phyloP scores from a whole-genome alignment of 176 grass and related monocot genomes.

The Oryza meridionalis region DNA sequence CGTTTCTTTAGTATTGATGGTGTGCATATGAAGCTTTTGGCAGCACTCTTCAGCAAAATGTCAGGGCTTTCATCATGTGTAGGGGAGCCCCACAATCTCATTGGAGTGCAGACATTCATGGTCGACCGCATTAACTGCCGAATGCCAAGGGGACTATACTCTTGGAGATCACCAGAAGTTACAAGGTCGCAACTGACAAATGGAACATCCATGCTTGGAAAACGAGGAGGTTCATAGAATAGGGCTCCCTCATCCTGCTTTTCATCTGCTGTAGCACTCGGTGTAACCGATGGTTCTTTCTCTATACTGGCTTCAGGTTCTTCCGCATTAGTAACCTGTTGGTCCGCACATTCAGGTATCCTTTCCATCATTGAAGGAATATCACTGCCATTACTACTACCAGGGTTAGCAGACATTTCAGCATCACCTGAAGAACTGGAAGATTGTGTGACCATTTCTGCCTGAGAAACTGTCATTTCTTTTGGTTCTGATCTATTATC shows the following conservation, averaged over 20 bases:
- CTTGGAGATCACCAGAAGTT: slow-evolving; percentile 76
- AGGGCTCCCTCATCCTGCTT: slow-evolving; percentile 51
- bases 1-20: slow-evolving; percentile 96
- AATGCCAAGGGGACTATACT: slow-evolving; percentile 94
- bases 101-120: slow-evolving; percentile 63
- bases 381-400: slow-evolving; percentile 21
- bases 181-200: slow-evolving; percentile 96
- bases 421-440: slow-evolving; percentile 31
- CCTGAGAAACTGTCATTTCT: slow-evolving; percentile 35
- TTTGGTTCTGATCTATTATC: slow-evolving; percentile 31
- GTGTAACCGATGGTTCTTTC: neutral
- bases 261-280: slow-evolving; percentile 16
- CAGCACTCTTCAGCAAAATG: slow-evolving; percentile 68
- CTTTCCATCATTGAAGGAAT: slow-evolving; percentile 23
- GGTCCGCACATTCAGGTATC: slow-evolving; percentile 10
- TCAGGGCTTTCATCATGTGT: slow-evolving; percentile 64
- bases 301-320: slow-evolving; percentile 34
- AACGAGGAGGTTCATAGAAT: slow-evolving; percentile 86
- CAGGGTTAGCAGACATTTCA: slow-evolving; percentile 36
- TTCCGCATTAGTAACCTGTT: slow-evolving; percentile 42
- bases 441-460: slow-evolving; percentile 42
- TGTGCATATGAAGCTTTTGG: slow-evolving; percentile 72
- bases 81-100: slow-evolving; percentile 72
- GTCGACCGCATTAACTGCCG: slow-evolving; percentile 83
- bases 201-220: slow-evolving; percentile 85